A percentile compares a stretch with the other conserved stretches of the same genome.
phyloP scores from a whole-genome alignment of 1,139 yeast genomes.

The Scheffersomyces parashehatae region DNA sequence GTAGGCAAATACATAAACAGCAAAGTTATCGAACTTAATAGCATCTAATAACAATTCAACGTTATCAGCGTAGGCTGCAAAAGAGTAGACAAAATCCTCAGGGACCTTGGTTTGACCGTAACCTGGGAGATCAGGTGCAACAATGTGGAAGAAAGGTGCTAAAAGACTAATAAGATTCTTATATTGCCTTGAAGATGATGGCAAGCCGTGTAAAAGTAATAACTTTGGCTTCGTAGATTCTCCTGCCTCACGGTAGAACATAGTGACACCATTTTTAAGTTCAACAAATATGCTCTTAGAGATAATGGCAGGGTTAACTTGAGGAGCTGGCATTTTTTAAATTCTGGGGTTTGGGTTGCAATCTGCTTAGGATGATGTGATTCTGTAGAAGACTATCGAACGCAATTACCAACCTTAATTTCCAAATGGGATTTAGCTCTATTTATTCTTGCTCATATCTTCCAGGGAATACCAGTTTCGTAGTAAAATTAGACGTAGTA shows the following conservation, averaged over 20 bases:
- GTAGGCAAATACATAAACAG: constrained; percentile 42
- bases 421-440: too few relatives aligned
- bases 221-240: constrained; percentile 24
- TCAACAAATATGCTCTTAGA: not conserved
- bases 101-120: constrained; percentile 39
- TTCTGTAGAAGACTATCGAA: too few relatives aligned
- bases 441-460: too few relatives aligned
- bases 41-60: constrained; percentile 29
- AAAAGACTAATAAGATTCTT: constrained; percentile 36
- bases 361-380: too few relatives aligned
- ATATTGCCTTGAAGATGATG: constrained; percentile 42
- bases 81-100: constrained; percentile 23
- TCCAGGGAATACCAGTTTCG: too few relatives aligned
- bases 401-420: too few relatives aligned
- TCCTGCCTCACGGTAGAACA: constrained; percentile 45
- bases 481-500: too few relatives aligned
- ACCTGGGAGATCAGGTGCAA: constrained; percentile 50
- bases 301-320: not conserved
- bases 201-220: constrained; percentile 45
- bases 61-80: constrained; percentile 31
- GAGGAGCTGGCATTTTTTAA: not conserved
- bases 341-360: too few relatives aligned
- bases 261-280: constrained; percentile 17
- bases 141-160: constrained; percentile 32
- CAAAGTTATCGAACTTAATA: constrained; percentile 25